These are phyloP conservation scores for Glaciozyma antarctica DNA, from an alignment of 768 basidiomycete genomes.

Conservation along the genomic window DNA sequence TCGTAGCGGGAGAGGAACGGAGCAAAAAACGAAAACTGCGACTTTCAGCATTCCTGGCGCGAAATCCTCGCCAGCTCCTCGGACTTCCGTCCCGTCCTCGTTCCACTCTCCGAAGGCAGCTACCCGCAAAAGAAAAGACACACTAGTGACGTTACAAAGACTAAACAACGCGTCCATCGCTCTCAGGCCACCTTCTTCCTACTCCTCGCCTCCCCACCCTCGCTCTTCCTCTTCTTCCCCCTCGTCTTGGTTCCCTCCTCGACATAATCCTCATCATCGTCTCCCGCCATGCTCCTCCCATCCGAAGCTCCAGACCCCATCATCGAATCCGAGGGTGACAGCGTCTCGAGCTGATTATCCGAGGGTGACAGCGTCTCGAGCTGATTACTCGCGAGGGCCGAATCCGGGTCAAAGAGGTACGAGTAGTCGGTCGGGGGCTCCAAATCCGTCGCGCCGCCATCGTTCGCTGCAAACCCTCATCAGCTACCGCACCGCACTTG, in stretches of 20 bases:
- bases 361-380: slow-evolving; percentile 3
- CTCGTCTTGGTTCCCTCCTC: neutral
- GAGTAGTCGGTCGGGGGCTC: neutral
- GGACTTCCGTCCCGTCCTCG: too few relatives aligned
- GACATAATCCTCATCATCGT: neutral
- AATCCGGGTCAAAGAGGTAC: neutral
- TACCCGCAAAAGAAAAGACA: too few relatives aligned
- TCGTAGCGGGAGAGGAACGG: too few relatives aligned
- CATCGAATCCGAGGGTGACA: neutral
- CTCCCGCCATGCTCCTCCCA: neutral
- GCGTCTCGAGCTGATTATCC: neutral
- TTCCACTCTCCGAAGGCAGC: too few relatives aligned
- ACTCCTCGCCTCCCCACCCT: too few relatives aligned
- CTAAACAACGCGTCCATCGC: too few relatives aligned
- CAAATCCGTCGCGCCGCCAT: neutral
- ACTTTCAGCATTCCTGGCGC: too few relatives aligned
- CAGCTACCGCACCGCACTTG: too few relatives aligned
- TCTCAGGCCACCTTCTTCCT: too few relatives aligned
- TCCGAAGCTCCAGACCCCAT: neutral
- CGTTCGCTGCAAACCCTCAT: neutral
- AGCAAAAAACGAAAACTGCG: too few relatives aligned
- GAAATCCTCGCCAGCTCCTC: too few relatives aligned
- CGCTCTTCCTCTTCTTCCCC: slow-evolving; percentile 27
- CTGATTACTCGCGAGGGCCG: neutral
- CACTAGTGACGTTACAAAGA: too few relatives aligned